Conservation (phyloP, 768 basidiomycete genomes). For the Suillus discolor region DNA sequence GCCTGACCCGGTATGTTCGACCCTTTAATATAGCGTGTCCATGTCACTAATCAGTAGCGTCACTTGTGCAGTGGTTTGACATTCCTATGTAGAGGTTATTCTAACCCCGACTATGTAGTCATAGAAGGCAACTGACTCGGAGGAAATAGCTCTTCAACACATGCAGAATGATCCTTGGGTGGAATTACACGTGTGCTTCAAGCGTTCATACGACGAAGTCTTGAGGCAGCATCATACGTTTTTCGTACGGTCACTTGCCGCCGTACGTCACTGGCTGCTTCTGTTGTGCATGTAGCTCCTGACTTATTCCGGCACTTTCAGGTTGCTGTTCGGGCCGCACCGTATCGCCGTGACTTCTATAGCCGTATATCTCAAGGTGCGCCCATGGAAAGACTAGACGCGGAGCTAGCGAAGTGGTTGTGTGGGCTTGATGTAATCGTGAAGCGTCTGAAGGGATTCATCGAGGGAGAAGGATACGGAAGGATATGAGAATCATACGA, state of each 20-base stretch:
- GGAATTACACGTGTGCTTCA: constrained; percentile 71
- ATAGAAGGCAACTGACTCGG: background rate
- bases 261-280: constrained; percentile 25
- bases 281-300: background rate
- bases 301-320: constrained; percentile 20
- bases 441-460: constrained; percentile 51
- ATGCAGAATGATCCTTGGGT: constrained; percentile 55
- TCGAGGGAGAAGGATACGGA: constrained; percentile 60
- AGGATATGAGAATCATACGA: constrained; percentile 42
- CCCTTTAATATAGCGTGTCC: constrained; percentile 12
- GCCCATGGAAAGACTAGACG: constrained; percentile 58
- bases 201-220: constrained; percentile 68
- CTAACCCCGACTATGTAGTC: background rate
- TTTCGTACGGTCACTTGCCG: constrained; percentile 55
- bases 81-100: constrained; percentile 53
- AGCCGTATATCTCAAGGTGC: constrained; percentile 62
- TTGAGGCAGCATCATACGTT: constrained; percentile 69
- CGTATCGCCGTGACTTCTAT: constrained; percentile 67
- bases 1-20: constrained; percentile 60
- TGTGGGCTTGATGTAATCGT: constrained; percentile 59
- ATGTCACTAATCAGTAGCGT: constrained; percentile 6
- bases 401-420: constrained; percentile 64
- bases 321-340: constrained; percentile 65
- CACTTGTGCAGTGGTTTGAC: constrained; percentile 54
- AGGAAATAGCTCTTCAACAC: constrained; percentile 53